Evolutionary conservation across 148 eudicot species (phyloP), one percentile per base, ranked within the genome.

Genomic region (Rhododendron griersonianum): DNA sequence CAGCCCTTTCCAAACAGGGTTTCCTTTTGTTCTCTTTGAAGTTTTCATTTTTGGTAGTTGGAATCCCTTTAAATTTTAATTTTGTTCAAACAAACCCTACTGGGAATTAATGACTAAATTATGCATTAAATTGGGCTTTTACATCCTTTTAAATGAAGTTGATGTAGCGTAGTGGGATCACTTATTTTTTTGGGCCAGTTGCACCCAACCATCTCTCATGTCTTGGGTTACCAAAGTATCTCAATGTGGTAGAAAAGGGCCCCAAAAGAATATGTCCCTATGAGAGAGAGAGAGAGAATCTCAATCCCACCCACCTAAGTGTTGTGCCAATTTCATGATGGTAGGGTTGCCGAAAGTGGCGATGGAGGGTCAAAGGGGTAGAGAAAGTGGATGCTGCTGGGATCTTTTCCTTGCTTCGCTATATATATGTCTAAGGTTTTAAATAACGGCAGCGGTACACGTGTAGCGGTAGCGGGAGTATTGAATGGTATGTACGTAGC

Each of bases 351-450:
- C 81, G 74, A 81, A 73, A 81, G 73, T 71, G 85, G 87, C 44
- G 44, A 41, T 86, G 84, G 87, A n/a, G 81, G 85, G 82, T 65
- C 77, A 86, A 81, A 25, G 79, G 84, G 87, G 41, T 8, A 84
- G 5, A 73, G 87, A 81, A 81, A 55, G 87, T 86, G 84, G 87
- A 81, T 86, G 30, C 50, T 69, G 71, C 53, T 81, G 33, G 57
- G 80, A 50, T 73, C 84, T 76, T 57, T 81, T 82, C 11, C 51
- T 81, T 81, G 79, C 65, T 53, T 57, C 81, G 25, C 4, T 73
- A 15, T 25, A 81, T 57, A 57, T 57, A 57, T 18, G 5, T 53
- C 1, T 11, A 15, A 15, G 18, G 59, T 15, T 53, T 53, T 53
- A 47, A 47, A 47, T 47, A 47, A 47, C 11, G 9, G 50, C 50